A percentile compares a stretch with the other conserved stretches of the same genome.
Evolutionary conservation across 2,329 filamentous ascomycete species (phyloP).

Genomic region (Aspergillus latus): DNA sequence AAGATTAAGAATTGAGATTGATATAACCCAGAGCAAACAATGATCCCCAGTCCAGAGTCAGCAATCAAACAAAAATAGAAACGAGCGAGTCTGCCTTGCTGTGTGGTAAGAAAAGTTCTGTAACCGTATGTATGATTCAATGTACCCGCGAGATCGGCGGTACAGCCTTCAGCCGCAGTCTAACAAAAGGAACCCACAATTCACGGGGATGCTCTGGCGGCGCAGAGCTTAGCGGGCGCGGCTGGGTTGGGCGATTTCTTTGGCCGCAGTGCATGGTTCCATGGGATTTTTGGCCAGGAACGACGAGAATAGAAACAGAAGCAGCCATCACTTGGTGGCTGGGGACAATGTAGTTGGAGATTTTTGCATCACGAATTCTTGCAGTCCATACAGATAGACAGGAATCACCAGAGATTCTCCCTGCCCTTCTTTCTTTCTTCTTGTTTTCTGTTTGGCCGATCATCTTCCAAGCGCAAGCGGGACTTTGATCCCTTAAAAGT

Average conservation of each 20-base stretch:
- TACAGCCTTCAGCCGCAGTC: slow-evolving; percentile 23
- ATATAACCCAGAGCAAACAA: neutral
- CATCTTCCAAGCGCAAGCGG: too few relatives aligned
- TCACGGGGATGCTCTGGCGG: slow-evolving; percentile 4
- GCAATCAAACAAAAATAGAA: slow-evolving; percentile 1
- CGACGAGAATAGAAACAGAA: slow-evolving; percentile 9
- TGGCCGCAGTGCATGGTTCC: slow-evolving; percentile 11
- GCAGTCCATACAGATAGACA: too few relatives aligned
- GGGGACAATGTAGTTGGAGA: neutral
- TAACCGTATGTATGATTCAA: slow-evolving; percentile 6
- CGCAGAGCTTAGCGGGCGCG: slow-evolving; percentile 21
- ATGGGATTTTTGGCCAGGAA: slow-evolving; percentile 9
- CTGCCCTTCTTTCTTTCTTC: too few relatives aligned
- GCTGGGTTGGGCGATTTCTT: slow-evolving; percentile 18
- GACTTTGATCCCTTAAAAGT: too few relatives aligned
- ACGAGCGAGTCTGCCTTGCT: slow-evolving; percentile 12
- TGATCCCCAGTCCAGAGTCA: neutral
- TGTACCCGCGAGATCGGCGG: slow-evolving; percentile 9
- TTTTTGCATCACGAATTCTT: neutral
- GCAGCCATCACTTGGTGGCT: neutral
- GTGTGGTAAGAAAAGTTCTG: slow-evolving; percentile 5
- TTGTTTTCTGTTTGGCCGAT: too few relatives aligned
- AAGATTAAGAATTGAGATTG: slow-evolving; percentile 49
- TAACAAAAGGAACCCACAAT: slow-evolving; percentile 17
- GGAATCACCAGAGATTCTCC: too few relatives aligned